Conservation (phyloP, 345 rosid species). For the Moringa oleifera region DNA sequence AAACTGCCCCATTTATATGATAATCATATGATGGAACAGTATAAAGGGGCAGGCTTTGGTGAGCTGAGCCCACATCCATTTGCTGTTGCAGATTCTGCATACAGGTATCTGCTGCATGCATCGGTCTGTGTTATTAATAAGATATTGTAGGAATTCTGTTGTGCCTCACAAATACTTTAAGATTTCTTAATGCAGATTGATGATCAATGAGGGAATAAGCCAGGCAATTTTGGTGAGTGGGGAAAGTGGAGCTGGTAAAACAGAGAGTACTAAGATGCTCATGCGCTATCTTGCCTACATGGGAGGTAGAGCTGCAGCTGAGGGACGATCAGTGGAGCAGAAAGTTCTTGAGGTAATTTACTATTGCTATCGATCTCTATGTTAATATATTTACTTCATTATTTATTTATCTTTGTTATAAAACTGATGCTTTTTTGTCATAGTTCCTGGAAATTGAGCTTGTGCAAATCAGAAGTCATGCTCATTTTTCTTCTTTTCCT, state of each 20-base stretch:
- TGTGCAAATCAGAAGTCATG: background rate
- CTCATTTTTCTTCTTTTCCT: slow-evolving; percentile 3
- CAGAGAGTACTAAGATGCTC: slow-evolving; percentile 97
- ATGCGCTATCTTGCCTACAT: slow-evolving; percentile 91
- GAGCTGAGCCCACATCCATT: slow-evolving; percentile 94
- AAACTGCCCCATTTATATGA: slow-evolving; percentile 84
- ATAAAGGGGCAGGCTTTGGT: slow-evolving; percentile 81
- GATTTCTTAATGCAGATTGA: slow-evolving; percentile 49
- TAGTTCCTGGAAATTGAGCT: background rate
- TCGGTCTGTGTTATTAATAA: slow-evolving; percentile 4
- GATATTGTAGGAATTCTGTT: slow-evolving; percentile 15
- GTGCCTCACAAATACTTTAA: slow-evolving; percentile 8
- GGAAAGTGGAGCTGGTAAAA: slow-evolving; percentile 99
- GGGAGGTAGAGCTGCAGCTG: slow-evolving; percentile 83
- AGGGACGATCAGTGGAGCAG: slow-evolving; percentile 90
- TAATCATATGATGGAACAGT: slow-evolving; percentile 74
- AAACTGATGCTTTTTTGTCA: too few relatives aligned
- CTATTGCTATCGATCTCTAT: background rate
- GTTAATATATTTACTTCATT: background rate
- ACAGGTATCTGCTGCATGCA: slow-evolving; percentile 51
- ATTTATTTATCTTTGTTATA: background rate
- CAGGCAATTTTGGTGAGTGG: slow-evolving; percentile 96
- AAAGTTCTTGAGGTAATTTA: slow-evolving; percentile 82
- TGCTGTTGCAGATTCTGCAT: slow-evolving; percentile 94
- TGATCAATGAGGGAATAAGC: slow-evolving; percentile 86